phyloP scores from a whole-genome alignment of 331 rosid species.

The Malus hybrid region DNA sequence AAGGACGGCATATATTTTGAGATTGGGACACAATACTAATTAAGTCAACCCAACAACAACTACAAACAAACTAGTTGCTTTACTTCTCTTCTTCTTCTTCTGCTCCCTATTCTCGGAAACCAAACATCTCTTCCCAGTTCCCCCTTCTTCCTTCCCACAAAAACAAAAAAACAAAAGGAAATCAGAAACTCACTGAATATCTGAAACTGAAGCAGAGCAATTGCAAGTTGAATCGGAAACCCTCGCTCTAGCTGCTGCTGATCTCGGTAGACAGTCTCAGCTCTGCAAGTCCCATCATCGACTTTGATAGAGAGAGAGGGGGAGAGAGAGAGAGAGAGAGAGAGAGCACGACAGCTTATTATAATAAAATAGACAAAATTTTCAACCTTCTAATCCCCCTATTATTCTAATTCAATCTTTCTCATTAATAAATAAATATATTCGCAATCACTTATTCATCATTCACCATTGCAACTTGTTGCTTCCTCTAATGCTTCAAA shows the following conservation, averaged over 20 bases:
- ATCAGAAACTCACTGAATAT: constrained; percentile 13
- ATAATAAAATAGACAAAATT: constrained; percentile 16
- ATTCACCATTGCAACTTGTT: background rate
- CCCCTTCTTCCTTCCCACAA: too few relatives aligned
- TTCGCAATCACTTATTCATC: background rate
- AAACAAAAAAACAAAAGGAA: background rate
- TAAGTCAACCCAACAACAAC: too few relatives aligned
- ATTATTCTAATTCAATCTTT: background rate
- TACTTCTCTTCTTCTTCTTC: background rate
- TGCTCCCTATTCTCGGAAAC: constrained; percentile 26
- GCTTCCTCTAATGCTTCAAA: too few relatives aligned
- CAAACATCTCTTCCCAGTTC: background rate
- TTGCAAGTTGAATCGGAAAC: constrained; percentile 13
- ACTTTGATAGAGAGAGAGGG: background rate
- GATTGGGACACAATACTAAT: too few relatives aligned
- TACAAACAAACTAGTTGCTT: too few relatives aligned
- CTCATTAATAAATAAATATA: constrained; percentile 1
- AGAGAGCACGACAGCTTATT: constrained; percentile 39
- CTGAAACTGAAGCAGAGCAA: constrained; percentile 11
- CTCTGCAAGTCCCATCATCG: constrained; percentile 27
- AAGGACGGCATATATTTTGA: too few relatives aligned
- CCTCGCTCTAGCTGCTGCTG: background rate
- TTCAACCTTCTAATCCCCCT: background rate
- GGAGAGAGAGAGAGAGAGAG: background rate
- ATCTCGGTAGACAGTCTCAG: too few relatives aligned